A percentile compares a stretch with the other conserved stretches of the same genome.
Evolutionary conservation across 2,329 filamentous ascomycete species (phyloP).

Genomic region (Ramichloridium luteum): DNA sequence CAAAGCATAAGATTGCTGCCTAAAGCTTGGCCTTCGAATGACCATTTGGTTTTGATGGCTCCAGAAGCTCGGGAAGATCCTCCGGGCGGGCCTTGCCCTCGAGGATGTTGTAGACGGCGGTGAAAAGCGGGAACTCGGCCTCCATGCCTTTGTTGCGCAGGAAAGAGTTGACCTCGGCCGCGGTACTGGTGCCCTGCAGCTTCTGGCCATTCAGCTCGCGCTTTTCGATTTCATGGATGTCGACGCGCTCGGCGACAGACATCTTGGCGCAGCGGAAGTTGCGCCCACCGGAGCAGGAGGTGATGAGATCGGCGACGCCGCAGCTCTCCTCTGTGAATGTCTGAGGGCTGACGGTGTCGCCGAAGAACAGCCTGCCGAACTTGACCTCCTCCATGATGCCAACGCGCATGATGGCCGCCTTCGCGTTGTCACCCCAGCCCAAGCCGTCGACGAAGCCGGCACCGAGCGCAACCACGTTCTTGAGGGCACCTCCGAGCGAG

Average conservation of each 20-base stretch:
- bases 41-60: no score
- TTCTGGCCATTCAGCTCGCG: slow-evolving; percentile 92
- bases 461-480: slow-evolving; percentile 91
- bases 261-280: slow-evolving; percentile 93
- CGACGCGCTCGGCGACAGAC: slow-evolving; percentile 64
- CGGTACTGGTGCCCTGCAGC: slow-evolving; percentile 85
- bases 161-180: slow-evolving; percentile 82
- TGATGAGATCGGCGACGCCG: slow-evolving; percentile 91
- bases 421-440: slow-evolving; percentile 97
- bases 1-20: no score
- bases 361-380: slow-evolving; percentile 90
- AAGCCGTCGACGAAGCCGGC: slow-evolving; percentile 91
- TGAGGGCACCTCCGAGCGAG: slow-evolving; percentile 84
- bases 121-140: slow-evolving; percentile 82
- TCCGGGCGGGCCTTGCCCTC: slow-evolving; percentile 64
- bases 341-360: slow-evolving; percentile 60
- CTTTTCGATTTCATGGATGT: slow-evolving; percentile 77
- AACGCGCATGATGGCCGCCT: slow-evolving; percentile 96
- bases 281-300: slow-evolving; percentile 78
- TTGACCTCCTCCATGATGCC: slow-evolving; percentile 93
- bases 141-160: slow-evolving; percentile 66
- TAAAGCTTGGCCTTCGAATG: no score
- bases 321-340: slow-evolving; percentile 97
- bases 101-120: slow-evolving; percentile 71
- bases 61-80: slow-evolving; percentile 60